Percentiles rank a stretch among this genome's conserved stretches.
Evolutionary conservation across 768 basidiomycete genomes (phyloP).

Genomic region (Favolaschia claudopus): DNA sequence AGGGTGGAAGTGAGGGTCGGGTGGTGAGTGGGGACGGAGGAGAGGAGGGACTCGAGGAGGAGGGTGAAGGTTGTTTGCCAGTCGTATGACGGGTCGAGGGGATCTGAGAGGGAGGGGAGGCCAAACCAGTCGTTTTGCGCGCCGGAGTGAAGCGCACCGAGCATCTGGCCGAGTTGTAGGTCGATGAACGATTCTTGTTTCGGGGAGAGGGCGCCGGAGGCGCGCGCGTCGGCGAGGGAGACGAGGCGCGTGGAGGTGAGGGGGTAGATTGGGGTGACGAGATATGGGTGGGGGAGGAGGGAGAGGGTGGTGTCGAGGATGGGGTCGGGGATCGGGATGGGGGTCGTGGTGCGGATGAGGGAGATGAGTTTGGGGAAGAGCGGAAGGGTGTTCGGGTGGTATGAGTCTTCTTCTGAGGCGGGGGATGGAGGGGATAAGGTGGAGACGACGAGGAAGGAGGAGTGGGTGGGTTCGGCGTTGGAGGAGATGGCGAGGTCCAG

Average conservation of each 20-base stretch:
- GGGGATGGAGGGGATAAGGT: not conserved
- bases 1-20: constrained; percentile 46
- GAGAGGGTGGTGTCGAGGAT: constrained; percentile 56
- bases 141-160: constrained; percentile 67
- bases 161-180: constrained; percentile 64
- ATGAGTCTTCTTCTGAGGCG: constrained; percentile 25
- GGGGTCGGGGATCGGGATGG: constrained; percentile 58
- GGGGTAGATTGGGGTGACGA: constrained; percentile 55
- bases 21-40: constrained; percentile 40
- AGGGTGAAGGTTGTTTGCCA: constrained; percentile 81
- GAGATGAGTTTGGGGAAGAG: constrained; percentile 48
- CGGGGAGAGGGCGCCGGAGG: constrained; percentile 41
- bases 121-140: constrained; percentile 86
- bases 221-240: constrained; percentile 48
- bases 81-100: constrained; percentile 58
- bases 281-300: constrained; percentile 57
- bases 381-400: constrained; percentile 46
- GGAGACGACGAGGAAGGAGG: constrained; percentile 33
- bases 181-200: constrained; percentile 57
- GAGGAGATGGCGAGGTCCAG: constrained; percentile 34
- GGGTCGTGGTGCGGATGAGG: constrained; percentile 51
- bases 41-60: constrained; percentile 64
- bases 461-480: constrained; percentile 30
- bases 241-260: constrained; percentile 44
- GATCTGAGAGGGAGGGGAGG: constrained; percentile 42